Percentiles rank a stretch among this genome's conserved stretches.
phyloP scores from a whole-genome alignment of 2,329 filamentous ascomycete genomes.

The Drechmeria coniospora region DNA sequence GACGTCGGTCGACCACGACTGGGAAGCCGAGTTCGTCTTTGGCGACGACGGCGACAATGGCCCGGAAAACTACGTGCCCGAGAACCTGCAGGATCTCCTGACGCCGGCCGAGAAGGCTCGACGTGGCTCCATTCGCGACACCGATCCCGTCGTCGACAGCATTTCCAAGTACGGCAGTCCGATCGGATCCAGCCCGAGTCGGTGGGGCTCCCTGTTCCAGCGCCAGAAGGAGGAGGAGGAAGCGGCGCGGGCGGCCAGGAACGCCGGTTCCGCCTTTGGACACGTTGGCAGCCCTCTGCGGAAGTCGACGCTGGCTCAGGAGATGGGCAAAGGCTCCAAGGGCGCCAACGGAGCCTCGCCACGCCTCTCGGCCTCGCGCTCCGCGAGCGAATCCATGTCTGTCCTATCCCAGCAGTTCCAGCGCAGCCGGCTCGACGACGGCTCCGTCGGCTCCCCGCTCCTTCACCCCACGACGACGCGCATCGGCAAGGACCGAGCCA shows the following conservation, averaged over 20 bases:
- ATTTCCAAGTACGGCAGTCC: conserved; percentile 47
- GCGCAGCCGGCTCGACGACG: conserved; percentile 38
- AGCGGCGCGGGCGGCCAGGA: conserved; percentile 19
- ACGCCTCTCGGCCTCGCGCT: conserved; percentile 22
- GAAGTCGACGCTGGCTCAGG: conserved; percentile 44
- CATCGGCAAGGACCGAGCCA: conserved; percentile 24
- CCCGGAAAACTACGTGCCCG: conserved; percentile 52
- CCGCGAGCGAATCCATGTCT: conserved; percentile 37
- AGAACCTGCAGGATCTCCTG: conserved; percentile 48
- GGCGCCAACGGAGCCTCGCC: conserved; percentile 20
- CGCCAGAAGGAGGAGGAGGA: conserved; percentile 45
- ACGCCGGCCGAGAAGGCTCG: conserved; percentile 53
- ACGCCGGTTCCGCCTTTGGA: conserved; percentile 40
- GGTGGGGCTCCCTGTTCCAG: conserved; percentile 46
- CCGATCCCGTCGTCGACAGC: conserved; percentile 32
- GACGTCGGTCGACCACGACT: conserved; percentile 47
- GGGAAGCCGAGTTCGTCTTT: conserved; percentile 58
- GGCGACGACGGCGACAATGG: conserved; percentile 53
- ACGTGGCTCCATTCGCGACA: conserved; percentile 41
- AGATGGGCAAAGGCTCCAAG: conserved; percentile 24
- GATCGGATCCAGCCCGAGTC: conserved; percentile 40
- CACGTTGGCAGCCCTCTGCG: conserved; percentile 51
- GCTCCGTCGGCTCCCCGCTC: conserved; percentile 26
- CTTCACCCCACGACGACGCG: conserved; percentile 33
- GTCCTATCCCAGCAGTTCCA: conserved; percentile 48